These are phyloP conservation scores for Phytophthora pini DNA, from an alignment of 352 stramenopile species.

Conservation along the genomic window DNA sequence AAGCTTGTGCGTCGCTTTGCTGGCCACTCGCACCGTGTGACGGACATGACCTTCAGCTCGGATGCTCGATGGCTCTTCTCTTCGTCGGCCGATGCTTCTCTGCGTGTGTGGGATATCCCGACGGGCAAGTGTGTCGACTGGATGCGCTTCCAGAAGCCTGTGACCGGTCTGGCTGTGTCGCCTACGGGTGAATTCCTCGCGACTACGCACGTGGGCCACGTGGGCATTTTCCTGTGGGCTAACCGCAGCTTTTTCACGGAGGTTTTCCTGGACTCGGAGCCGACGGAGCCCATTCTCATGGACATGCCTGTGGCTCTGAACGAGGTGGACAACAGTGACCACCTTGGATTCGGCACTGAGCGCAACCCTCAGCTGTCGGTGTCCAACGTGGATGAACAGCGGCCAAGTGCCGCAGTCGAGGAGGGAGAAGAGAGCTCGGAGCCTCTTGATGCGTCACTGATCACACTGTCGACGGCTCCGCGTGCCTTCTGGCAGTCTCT, in stretches of 20 bases:
- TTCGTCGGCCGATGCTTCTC: conserved; percentile 84
- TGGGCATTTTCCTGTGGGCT: conserved; percentile 96
- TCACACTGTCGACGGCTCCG: conserved; percentile 80
- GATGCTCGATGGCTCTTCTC: conserved; percentile 92
- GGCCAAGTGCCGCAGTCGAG: conserved; percentile 50
- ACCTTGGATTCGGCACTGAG: conserved; percentile 60
- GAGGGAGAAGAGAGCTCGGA: conserved; percentile 43
- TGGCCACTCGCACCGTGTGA: conserved; percentile 85
- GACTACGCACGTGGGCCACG: conserved; percentile 92
- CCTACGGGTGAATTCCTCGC: conserved; percentile 96
- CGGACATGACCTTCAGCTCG: conserved; percentile 89
- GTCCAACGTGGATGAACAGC: conserved; percentile 47
- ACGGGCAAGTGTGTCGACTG: conserved; percentile 96
- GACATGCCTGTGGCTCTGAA: conserved; percentile 92
- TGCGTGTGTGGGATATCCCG: conserved; percentile 95
- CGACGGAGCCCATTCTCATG: conserved; percentile 83
- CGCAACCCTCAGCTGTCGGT: conserved; percentile 56
- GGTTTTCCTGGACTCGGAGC: conserved; percentile 84
- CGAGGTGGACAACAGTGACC: conserved; percentile 78
- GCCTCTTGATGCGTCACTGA: conserved; percentile 66
- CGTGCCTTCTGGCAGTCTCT: conserved; percentile 91
- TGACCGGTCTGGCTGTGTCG: conserved; percentile 93
- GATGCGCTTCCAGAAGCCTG: conserved; percentile 92
- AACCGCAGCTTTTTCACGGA: conserved; percentile 95
- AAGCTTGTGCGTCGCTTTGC: conserved; percentile 90